These are phyloP conservation scores for Tylopilus sp. DNA, from an alignment of 768 basidiomycete genomes.

Conservation along the genomic window DNA sequence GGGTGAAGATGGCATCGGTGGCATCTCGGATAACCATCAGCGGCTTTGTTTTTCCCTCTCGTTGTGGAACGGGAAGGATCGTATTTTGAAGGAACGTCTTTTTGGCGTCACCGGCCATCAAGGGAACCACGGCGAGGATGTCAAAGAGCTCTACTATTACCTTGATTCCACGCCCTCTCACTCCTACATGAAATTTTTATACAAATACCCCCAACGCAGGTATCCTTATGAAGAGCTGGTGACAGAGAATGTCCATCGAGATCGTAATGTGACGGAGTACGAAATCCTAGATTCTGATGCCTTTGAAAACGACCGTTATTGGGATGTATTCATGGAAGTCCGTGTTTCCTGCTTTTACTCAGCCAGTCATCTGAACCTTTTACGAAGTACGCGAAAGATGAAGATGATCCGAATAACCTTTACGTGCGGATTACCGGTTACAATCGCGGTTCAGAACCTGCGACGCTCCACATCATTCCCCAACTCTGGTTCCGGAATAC, in stretches of 20 bases:
- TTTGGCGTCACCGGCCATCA: conserved; percentile 97
- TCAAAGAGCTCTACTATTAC: conserved; percentile 98
- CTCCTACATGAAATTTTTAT: conserved; percentile 99
- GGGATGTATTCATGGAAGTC: conserved; percentile 98
- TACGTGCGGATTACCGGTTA: conserved; percentile 95
- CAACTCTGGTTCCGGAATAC: conserved; percentile 98
- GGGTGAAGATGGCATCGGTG: conserved; percentile 98
- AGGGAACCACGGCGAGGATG: conserved; percentile 99
- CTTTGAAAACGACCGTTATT: conserved; percentile 92
- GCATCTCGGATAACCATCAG: conserved; percentile 96
- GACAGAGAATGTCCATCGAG: conserved; percentile 74
- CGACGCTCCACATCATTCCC: conserved; percentile 90
- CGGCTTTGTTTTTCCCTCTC: conserved; percentile 87
- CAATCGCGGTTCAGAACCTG: conserved; percentile 94
- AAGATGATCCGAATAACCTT: conserved; percentile 81
- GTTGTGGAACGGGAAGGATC: conserved; percentile 93
- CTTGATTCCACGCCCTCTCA: conserved; percentile 98
- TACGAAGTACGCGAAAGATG: conserved; percentile 92
- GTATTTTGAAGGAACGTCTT: conserved; percentile 93
- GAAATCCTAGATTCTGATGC: conserved; percentile 91
- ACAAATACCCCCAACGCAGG: conserved; percentile 93
- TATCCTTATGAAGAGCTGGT: conserved; percentile 96
- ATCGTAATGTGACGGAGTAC: conserved; percentile 84
- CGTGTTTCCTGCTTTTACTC: conserved; percentile 24
- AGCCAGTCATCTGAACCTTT: conserved; percentile 1